Base-by-base conservation (phyloP, 78 protist species). In the Monosiga brevicollis region DNA sequence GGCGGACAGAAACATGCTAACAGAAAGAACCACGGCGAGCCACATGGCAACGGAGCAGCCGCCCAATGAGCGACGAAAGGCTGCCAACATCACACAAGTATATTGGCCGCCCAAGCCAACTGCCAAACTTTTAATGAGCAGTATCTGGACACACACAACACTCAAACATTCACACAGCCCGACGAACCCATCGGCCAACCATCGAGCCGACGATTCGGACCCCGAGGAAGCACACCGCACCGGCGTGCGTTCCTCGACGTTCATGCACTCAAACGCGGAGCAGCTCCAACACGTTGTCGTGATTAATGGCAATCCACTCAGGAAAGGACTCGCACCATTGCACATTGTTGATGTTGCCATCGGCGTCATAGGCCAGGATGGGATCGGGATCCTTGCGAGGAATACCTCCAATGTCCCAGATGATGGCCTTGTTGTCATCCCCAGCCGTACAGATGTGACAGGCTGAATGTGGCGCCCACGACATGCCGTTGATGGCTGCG, bases 401-500 rank as follows among this genome's bases (percentile, higher is more conserved):
- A 54, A 0, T 36, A 2, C 25, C 40, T 22, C 93, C 70, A 34
- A 98, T 78, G 84, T 98, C 99, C 99, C 99, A 98, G 85, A 97
- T 96, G 42, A 96, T 84, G 23, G 98, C 98, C 81, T 90, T 94
- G 29, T 37, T 38, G 83, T 97, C 98, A 72, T 95, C 98, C 1
- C 91, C 40, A 0, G 90, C 96, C 34, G 99, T 87, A 85, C 96
- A 89, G n/a, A 97, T 76, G 86, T 96, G 97, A 90, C 93, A 73
- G 42, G 91, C 80, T 26, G 98, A 94, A 76, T 95, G 96, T 32
- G 99, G 98, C n/a, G 98, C 97, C 99, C 99, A 96, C 15, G 88
- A 40, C 32, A 96, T 34, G 29, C 94, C 82, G 90, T 95, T 96
- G 55, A 96, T 94, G 42, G 89, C 79, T 72, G 79, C 73, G n/a